Evolutionary conservation across 169 alveolate species (phyloP), one percentile per base, ranked within the genome.

Genomic region (Theileria parva): DNA sequence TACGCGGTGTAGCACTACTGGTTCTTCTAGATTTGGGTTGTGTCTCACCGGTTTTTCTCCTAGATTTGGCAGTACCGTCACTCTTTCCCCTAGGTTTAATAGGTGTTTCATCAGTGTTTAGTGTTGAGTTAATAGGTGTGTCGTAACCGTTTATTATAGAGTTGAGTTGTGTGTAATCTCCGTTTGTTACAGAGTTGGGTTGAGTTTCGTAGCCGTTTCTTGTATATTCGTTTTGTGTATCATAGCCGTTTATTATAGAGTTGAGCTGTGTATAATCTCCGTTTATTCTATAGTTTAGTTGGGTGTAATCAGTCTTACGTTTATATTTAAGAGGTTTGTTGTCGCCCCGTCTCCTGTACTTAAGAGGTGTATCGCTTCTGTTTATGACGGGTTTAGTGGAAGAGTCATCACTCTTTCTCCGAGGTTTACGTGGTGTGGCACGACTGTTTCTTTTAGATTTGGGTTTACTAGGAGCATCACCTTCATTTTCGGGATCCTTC

Each of bases 341-440:
- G 17, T 13, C 17, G 53, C 53, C 17, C 53, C 17, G 2, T 44
- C 17, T 44, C 17, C 53, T 1, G 17, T 7, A 13, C 17, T 44
- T 44, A 2, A 7, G 53, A 44, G 53, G 53, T 11, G 53, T 44
- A 13, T 44, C 53, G 8, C 53, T 13, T 11, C 53, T 44, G 53
- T 7, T 11, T 44, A 11, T 44, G 1, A 1, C 8, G 8, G 53
- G 15, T 13, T 44, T 44, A 44, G 53, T 44, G 17, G 53, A 0
- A 44, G 17, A 4, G 8, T 44, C 53, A 1, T 44, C 53, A 44
- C 53, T 44, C 53, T 44, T 44, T 44, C 17, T 48, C 60, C 72
- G 80, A 39, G 32, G 27, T n/a, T 51, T 34, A 48, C 25, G 19
- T 17, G 74, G 17, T 13, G 78, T 21, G 23, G 44, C 64, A n/a